Evolutionary conservation across 495 filamentous ascomycete genomes (phyloP).

Genomic region (Endocarpon pusillum): DNA sequence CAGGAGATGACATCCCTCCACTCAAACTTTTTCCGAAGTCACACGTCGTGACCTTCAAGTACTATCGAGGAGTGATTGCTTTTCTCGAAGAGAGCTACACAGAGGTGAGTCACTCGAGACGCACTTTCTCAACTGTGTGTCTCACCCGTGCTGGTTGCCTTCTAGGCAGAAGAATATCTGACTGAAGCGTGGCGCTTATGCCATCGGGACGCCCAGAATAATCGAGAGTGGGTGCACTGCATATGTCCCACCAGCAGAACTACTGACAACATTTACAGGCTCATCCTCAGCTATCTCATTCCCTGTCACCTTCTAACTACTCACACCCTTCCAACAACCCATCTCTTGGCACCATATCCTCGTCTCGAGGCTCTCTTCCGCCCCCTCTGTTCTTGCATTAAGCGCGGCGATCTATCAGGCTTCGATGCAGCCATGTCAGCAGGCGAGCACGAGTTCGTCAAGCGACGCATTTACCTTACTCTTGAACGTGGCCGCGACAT

Average conservation of each 20-base stretch:
- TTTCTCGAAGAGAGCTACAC: slow-evolving; percentile 89
- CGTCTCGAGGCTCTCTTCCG: slow-evolving; percentile 62
- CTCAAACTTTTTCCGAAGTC: slow-evolving; percentile 62
- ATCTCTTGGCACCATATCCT: slow-evolving; percentile 58
- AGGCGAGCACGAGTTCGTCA: slow-evolving; percentile 77
- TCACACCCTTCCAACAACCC: slow-evolving; percentile 57
- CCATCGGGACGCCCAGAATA: slow-evolving; percentile 48
- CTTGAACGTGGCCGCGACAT: slow-evolving; percentile 86
- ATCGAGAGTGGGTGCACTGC: slow-evolving; percentile 48
- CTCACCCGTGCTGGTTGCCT: slow-evolving; percentile 9
- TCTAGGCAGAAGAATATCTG: slow-evolving; percentile 62
- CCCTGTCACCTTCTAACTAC: slow-evolving; percentile 79
- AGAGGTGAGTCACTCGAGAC: slow-evolving; percentile 29
- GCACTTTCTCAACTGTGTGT: neutral
- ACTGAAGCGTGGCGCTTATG: slow-evolving; percentile 63
- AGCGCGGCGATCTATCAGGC: slow-evolving; percentile 57
- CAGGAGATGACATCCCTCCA: slow-evolving; percentile 56
- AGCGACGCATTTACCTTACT: slow-evolving; percentile 86
- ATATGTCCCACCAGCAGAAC: neutral
- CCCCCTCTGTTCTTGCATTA: slow-evolving; percentile 61
- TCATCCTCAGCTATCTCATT: slow-evolving; percentile 91
- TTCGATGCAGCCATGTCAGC: slow-evolving; percentile 72
- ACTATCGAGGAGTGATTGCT: slow-evolving; percentile 75
- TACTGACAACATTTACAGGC: slow-evolving; percentile 30
- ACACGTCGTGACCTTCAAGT: slow-evolving; percentile 91